Conservation (phyloP, 2,329 filamentous ascomycete genomes). For the Sarocladium brachiariae region DNA sequence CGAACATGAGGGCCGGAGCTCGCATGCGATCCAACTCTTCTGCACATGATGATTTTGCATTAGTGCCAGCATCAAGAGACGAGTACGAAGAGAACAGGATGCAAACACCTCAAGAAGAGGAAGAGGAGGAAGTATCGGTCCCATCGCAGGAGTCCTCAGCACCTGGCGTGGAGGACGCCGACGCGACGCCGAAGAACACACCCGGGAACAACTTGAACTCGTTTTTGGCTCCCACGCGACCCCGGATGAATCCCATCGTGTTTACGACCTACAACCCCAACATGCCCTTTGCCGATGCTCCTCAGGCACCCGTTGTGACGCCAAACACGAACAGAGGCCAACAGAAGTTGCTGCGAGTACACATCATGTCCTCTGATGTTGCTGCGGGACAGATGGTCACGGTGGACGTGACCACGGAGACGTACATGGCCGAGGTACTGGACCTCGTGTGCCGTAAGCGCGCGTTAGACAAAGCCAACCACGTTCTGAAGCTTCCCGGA, state of each 20-base stretch:
- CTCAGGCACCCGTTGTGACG: slow-evolving; percentile 38
- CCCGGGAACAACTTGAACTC: slow-evolving; percentile 24
- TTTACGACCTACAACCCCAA: slow-evolving; percentile 54
- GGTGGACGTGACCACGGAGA: slow-evolving; percentile 72
- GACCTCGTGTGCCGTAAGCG: slow-evolving; percentile 72
- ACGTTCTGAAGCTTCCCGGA: slow-evolving; percentile 70
- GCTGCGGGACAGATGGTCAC: slow-evolving; percentile 68
- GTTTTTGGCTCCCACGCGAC: slow-evolving; percentile 24
- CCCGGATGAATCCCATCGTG: slow-evolving; percentile 51
- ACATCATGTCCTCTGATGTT: slow-evolving; percentile 63
- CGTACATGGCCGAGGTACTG: slow-evolving; percentile 75
- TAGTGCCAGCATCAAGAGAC: slow-evolving; percentile 63
- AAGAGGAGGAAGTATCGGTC: slow-evolving; percentile 31
- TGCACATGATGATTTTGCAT: slow-evolving; percentile 74
- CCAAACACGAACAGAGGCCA: slow-evolving; percentile 49
- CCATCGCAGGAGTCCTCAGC: slow-evolving; percentile 9
- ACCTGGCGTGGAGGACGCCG: slow-evolving; percentile 25
- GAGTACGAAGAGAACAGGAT: slow-evolving; percentile 64
- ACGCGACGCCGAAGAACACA: slow-evolving; percentile 20
- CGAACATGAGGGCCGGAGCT: slow-evolving; percentile 58
- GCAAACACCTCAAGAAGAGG: slow-evolving; percentile 59
- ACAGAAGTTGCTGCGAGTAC: slow-evolving; percentile 64
- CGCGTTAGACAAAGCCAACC: slow-evolving; percentile 70
- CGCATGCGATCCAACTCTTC: slow-evolving; percentile 62
- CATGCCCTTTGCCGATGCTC: slow-evolving; percentile 48